Base-by-base conservation (phyloP, 2,329 filamentous ascomycete species). In the Emericellopsis atlantica region DNA sequence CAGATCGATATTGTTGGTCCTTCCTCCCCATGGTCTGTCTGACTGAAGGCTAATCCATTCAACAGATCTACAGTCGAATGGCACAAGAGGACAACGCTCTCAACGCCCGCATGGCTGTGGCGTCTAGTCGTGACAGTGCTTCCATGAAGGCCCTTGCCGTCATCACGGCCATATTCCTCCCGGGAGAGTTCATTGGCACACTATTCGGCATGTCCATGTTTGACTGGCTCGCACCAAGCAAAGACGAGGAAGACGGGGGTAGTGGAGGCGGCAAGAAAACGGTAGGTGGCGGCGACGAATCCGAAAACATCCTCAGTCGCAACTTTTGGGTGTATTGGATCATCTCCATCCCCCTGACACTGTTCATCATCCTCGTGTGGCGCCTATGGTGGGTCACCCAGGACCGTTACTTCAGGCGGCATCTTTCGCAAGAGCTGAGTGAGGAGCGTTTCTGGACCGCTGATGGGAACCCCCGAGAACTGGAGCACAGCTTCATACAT, bases 181-280 rank as follows among this genome's bases (percentile, higher is more conserved):
- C 65, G 0, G 65, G 65, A 36, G 65, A 68, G 42, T 69, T 65
- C 46, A 61, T 69, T 31, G 60, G 61, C 22, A 64, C 62, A 6
- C 53, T 69, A 2, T 67, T 69, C 45, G 65, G 65, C 38, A 64
- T 66, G 52, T 63, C 62, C 37, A 66, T 69, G 59, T 69, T 69
- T 45, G 60, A 68, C 48, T 67, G 62, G 61, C 53, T 61, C n/a
- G 58, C 57, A 1, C 52, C 51, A 1, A 51, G 55, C n/a, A 49
- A 58, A 23, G 60, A 62, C 40, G 47, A 45, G n/a, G 43, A 23
- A 9, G 44, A 36, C 46, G 41, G n/a, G 40, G n/a, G 15, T 39
- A 31, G n/a, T 32, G 32, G 21, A 15, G 32, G 33, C 15, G 40
- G 22, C 24, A 26, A 22, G 10, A 22, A 12, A 23, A 35, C 10